Evolutionary conservation across 352 stramenopile species (phyloP).

Genomic region (Pythium monospermum): DNA sequence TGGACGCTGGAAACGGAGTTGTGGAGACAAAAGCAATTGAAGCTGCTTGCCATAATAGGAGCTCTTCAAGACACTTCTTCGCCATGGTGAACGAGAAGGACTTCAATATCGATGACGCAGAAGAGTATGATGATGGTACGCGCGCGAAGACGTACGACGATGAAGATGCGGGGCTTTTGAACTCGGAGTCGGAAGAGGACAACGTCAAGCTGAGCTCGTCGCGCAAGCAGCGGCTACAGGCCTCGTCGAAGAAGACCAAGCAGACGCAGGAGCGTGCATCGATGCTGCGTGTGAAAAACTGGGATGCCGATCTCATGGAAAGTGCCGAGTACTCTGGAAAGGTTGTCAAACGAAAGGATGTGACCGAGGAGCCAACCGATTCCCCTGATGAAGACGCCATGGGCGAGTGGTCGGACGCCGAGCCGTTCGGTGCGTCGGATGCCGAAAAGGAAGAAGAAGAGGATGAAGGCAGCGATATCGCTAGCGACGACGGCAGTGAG

Average conservation of each 20-base stretch:
- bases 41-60: neutral
- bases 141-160: constrained; percentile 43
- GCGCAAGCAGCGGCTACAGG: constrained; percentile 56
- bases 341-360: constrained; percentile 67
- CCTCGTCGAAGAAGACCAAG: constrained; percentile 1
- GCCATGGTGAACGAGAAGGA: constrained; percentile 51
- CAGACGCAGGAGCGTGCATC: constrained; percentile 42
- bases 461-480: constrained; percentile 20
- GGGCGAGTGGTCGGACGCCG: constrained; percentile 73
- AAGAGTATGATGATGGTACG: constrained; percentile 82
- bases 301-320: constrained; percentile 47
- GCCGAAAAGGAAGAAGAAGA: constrained; percentile 33
- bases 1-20: constrained; percentile 23
- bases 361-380: constrained; percentile 24
- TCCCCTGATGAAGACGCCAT: constrained; percentile 76
- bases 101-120: constrained; percentile 75
- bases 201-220: constrained; percentile 35
- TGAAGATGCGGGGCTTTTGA: constrained; percentile 10
- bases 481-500: constrained; percentile 27
- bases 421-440: constrained; percentile 77
- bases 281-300: constrained; percentile 72
- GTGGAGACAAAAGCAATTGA: neutral
- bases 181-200: constrained; percentile 27
- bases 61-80: too few species aligned
- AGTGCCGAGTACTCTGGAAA: constrained; percentile 65